Percentiles rank a stretch among this genome's conserved stretches.
Evolutionary conservation across 176 grass and related monocot genomes (phyloP).

Genomic region (Bromus sterilis): DNA sequence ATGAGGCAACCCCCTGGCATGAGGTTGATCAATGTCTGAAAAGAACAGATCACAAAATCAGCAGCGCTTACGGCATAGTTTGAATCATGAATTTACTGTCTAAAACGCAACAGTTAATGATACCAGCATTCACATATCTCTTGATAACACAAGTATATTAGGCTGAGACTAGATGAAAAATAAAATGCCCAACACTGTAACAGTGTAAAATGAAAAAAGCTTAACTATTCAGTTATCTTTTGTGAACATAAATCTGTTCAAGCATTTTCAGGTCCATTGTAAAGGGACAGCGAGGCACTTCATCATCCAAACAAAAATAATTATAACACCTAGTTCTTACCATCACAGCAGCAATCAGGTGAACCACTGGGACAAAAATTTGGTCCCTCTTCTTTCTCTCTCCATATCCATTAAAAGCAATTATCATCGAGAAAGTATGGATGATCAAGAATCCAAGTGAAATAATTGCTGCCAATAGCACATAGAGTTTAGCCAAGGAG

Average conservation of each 20-base stretch:
- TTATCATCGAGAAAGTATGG: slow-evolving; percentile 93
- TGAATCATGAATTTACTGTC: not conserved
- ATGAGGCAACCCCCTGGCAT: slow-evolving; percentile 67
- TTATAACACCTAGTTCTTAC: slow-evolving; percentile 33
- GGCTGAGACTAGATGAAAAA: too few relatives aligned
- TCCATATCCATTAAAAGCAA: slow-evolving; percentile 92
- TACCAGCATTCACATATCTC: not conserved
- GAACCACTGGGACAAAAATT: slow-evolving; percentile 57
- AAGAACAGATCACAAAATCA: slow-evolving; percentile 17
- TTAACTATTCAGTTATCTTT: not conserved
- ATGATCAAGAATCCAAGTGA: slow-evolving; percentile 84
- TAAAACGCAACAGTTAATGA: not conserved
- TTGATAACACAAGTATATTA: too few relatives aligned
- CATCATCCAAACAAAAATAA: not conserved
- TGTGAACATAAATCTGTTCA: not conserved
- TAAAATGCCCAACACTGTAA: not conserved
- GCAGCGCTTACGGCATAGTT: not conserved
- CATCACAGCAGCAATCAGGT: slow-evolving; percentile 64
- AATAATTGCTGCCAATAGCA: slow-evolving; percentile 74
- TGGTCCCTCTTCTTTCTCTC: slow-evolving; percentile 73
- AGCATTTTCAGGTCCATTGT: not conserved
- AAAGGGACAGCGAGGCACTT: not conserved
- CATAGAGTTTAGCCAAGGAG: not conserved
- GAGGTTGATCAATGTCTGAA: slow-evolving; percentile 88
- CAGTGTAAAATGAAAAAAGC: not conserved